Evolutionary conservation across 768 basidiomycete species (phyloP).

Genomic region (Pleurotus sapidus): DNA sequence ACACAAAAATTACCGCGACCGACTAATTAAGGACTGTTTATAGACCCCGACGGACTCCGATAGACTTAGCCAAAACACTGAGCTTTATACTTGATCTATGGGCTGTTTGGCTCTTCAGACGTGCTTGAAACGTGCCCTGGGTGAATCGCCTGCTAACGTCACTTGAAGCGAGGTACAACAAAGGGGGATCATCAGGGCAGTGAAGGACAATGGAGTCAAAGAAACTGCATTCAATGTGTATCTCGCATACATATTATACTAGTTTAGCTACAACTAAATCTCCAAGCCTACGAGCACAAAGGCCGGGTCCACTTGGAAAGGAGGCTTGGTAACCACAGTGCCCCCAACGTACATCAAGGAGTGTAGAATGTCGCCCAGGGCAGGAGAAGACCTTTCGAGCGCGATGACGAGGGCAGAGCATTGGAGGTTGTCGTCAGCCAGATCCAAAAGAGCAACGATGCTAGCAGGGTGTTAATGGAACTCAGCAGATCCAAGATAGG

Average conservation of each 20-base stretch:
- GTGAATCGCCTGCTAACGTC: no score
- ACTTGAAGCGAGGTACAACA: no score
- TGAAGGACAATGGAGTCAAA: neutral
- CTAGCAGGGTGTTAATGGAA: slow-evolving; percentile 31
- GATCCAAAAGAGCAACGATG: slow-evolving; percentile 82
- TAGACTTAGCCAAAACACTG: no score
- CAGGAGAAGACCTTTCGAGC: slow-evolving; percentile 69
- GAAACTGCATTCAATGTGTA: neutral
- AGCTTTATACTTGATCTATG: no score
- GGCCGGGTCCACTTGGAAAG: slow-evolving; percentile 70
- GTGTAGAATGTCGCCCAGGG: slow-evolving; percentile 74
- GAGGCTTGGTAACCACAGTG: slow-evolving; percentile 77
- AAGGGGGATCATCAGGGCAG: no score
- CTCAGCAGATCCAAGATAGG: slow-evolving; percentile 3
- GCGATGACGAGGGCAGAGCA: slow-evolving; percentile 80
- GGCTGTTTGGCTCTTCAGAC: no score
- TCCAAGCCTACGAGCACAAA: slow-evolving; percentile 87
- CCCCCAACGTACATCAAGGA: slow-evolving; percentile 94
- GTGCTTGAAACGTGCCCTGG: no score
- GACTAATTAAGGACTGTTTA: no score
- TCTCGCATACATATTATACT: no score
- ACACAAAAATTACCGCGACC: no score
- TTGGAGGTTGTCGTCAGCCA: slow-evolving; percentile 80
- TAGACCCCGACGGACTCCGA: no score
- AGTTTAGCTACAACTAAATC: slow-evolving; percentile 36